phyloP scores from a whole-genome alignment of 768 basidiomycete species.

The Xerocomellus amylosporus region DNA sequence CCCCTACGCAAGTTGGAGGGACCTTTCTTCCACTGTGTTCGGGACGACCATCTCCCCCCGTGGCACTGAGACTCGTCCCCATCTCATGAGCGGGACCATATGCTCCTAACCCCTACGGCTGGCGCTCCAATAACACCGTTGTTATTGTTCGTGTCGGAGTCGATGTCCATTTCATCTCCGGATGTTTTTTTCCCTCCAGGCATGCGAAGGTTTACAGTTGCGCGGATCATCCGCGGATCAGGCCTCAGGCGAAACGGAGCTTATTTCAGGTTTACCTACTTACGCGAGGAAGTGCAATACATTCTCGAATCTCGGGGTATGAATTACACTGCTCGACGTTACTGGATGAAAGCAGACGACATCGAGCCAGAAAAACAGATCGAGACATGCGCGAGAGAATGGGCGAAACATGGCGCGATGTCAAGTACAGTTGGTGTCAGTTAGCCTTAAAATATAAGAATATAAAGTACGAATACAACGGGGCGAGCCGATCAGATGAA shows the following conservation, averaged over 20 bases:
- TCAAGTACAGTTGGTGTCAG: slow-evolving; percentile 19
- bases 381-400: slow-evolving; percentile 3
- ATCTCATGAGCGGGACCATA: too few species aligned
- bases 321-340: slow-evolving; percentile 9
- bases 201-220: slow-evolving; percentile 20
- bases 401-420: slow-evolving; percentile 1
- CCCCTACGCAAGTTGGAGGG: background rate
- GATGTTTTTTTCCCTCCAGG: slow-evolving; percentile 11
- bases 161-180: slow-evolving; percentile 27
- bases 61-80: background rate
- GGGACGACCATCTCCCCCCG: background rate
- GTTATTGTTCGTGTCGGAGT: slow-evolving; percentile 22
- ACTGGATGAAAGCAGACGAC: slow-evolving; percentile 8
- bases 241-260: slow-evolving; percentile 8
- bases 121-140: background rate
- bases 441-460: slow-evolving; percentile 34
- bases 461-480: slow-evolving; percentile 30
- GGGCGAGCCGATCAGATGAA: slow-evolving; percentile 15
- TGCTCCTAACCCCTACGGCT: background rate
- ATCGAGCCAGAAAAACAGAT: slow-evolving; percentile 6
- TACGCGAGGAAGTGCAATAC: slow-evolving; percentile 12
- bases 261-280: slow-evolving; percentile 8
- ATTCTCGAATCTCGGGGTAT: slow-evolving; percentile 1
- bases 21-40: background rate
- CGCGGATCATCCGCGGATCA: slow-evolving; percentile 28